phyloP scores from a whole-genome alignment of 805 yeast genomes.

The Yarrowia alimentaria region DNA sequence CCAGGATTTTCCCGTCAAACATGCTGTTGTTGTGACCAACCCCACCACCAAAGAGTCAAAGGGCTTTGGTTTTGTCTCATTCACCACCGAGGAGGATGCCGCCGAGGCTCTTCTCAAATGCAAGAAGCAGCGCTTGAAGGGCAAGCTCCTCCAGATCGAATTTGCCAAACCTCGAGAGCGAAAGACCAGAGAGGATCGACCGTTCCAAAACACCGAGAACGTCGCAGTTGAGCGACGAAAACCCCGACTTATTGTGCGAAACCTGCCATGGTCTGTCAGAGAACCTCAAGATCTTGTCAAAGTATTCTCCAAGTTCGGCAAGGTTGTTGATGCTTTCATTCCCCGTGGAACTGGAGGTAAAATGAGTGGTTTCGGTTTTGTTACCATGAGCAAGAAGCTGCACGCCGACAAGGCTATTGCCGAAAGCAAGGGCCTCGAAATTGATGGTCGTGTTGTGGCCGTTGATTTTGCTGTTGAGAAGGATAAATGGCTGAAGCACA shows the following conservation, averaged over 20 bases:
- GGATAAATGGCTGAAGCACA: slow-evolving; percentile 68
- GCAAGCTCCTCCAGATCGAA: slow-evolving; percentile 69
- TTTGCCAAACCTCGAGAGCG: slow-evolving; percentile 89
- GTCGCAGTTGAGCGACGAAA: slow-evolving; percentile 63
- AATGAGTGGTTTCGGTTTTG: slow-evolving; percentile 94
- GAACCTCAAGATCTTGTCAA: slow-evolving; percentile 69
- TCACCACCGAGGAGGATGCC: slow-evolving; percentile 82
- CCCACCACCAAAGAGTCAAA: slow-evolving; percentile 65
- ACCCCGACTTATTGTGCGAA: slow-evolving; percentile 84
- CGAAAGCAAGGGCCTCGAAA: slow-evolving; percentile 68
- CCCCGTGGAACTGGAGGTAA: slow-evolving; percentile 85
- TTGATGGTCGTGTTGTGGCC: slow-evolving; percentile 87
- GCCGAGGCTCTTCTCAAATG: slow-evolving; percentile 66
- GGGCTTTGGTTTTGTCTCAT: slow-evolving; percentile 96
- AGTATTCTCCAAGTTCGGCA: slow-evolving; percentile 73
- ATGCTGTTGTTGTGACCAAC: slow-evolving; percentile 87
- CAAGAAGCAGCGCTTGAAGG: slow-evolving; percentile 63
- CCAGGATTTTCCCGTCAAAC: slow-evolving; percentile 90
- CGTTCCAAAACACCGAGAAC: slow-evolving; percentile 18
- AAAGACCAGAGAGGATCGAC: slow-evolving; percentile 31
- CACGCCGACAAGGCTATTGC: slow-evolving; percentile 82
- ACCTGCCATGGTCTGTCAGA: slow-evolving; percentile 94
- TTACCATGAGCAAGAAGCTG: slow-evolving; percentile 75
- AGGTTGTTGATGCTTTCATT: slow-evolving; percentile 81
- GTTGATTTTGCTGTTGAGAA: slow-evolving; percentile 93